Base-by-base conservation (phyloP, 192 early-diverging fungal species). In the Linnemannia zychae region DNA sequence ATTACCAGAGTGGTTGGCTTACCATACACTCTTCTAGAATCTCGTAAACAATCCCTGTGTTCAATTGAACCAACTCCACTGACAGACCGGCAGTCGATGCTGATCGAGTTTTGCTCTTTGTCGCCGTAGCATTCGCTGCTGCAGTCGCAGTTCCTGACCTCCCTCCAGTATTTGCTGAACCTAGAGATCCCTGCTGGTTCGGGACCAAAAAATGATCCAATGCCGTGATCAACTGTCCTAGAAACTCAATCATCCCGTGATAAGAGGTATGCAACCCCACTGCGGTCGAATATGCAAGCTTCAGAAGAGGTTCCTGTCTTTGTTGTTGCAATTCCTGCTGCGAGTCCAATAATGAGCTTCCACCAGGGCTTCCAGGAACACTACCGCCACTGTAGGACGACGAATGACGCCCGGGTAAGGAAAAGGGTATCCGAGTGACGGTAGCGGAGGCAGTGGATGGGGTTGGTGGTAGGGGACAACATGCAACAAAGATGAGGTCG, bases 1-100 rank as follows among this genome's bases (percentile, higher is more conserved):
- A 57, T 36, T 37, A 6, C 57, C 16, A 11, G 33, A 50, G 46
- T 71, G 46, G 22, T 46, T 49, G 31, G 20, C 46, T 66, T 67
- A 85, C 83, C 77, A 85, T 46, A 49, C 83, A 85, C 34, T 85
- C 83, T 13, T 85, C 83, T 50, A 85, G 50, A 18, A 85, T 60
- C 38, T 85, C 83, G 16, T 85, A 85, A 0, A 85, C 83, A 34
- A 85, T 71, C 22, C 77, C 83, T 0, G 36, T 67, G 22, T 85
- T 85, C 38, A 44, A 34, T 50, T 73, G 77, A 2, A 85, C 28
- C 15, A 67, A 13, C 11, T 75, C 69, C 17, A 73, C 77, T 0
- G 82, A 71, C 0, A 84, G 69, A 60, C 3, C 15, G 22, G 34
- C 16, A 31, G 0, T 68, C 2, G 72, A 20, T 16, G 22, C 46